Evolutionary conservation across 805 yeast species (phyloP), one percentile per base, ranked within the genome.

Genomic region (Ogataea methylovora): DNA sequence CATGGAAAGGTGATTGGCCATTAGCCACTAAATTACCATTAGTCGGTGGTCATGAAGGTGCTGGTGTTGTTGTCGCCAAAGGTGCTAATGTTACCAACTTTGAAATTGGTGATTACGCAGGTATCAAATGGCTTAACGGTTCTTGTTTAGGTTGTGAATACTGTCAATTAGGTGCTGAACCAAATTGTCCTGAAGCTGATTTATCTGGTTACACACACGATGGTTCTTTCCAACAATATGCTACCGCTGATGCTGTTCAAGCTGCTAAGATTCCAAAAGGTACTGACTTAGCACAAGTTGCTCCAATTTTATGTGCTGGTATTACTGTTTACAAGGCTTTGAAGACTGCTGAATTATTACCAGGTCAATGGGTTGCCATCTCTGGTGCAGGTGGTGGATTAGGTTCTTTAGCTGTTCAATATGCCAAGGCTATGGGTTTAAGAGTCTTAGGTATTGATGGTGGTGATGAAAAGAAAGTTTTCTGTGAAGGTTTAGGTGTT

Each of bases 1-100:
- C 94, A 36, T 84, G 92, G 88, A 76, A 82, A 57, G 94, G 94
- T 53, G 95, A 86, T 65, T 85, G 94, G 94, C 92, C 94, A 34
- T 67, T 81, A 58, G 73, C 65, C 44, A 73, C 80, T 44, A 79
- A 79, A 56, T 67, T 79, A 40, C 90, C 92, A 17, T 65, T 82
- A 47, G 87, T 83, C 32, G 92, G 92, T 44, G 94, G 94, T 49
- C 94, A 84, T 63, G 94, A 84, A 63, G 94, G 92, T 64, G 88
- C 90, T 20, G 94, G 94, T 56, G 72, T 73, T 33, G 92, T 84
- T 45, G 92, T 83, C 39, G 88, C 80, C 42, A 68, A 71, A 53
- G 94, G 94, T 45, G 64, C 67, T 31, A 68, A 71, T 49, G 94
- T 84, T 38, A 64, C 58, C 37, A 79, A 79, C 57, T 79, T 82